phyloP scores from a whole-genome alignment of 305 asterid species.

The Ilex paraguariensis region DNA sequence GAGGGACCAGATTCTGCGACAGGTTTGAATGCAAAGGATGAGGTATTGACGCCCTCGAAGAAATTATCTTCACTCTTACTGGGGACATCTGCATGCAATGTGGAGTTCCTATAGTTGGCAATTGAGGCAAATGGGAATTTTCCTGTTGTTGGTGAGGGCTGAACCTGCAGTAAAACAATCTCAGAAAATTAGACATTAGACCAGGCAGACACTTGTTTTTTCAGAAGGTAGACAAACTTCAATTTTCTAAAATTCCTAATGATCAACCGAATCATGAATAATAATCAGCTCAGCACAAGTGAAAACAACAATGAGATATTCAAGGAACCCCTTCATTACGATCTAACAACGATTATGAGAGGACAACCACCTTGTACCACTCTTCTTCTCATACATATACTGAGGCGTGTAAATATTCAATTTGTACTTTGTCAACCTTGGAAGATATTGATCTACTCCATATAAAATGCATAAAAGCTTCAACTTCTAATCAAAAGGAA shows the following conservation, averaged over 20 bases:
- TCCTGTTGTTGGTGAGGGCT: slow-evolving; percentile 96
- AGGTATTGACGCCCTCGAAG: slow-evolving; percentile 35
- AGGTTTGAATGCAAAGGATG: slow-evolving; percentile 70
- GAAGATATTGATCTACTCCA: too few species aligned
- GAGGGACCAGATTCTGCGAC: slow-evolving; percentile 41
- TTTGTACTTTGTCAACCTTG: too few species aligned
- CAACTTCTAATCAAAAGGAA: too few species aligned
- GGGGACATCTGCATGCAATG: slow-evolving; percentile 25
- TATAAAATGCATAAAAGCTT: too few species aligned
- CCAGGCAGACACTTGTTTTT: slow-evolving; percentile 39
- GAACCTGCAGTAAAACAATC: slow-evolving; percentile 40
- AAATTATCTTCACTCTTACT: slow-evolving; percentile 47
- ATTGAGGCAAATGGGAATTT: slow-evolving; percentile 40
- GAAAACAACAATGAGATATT: too few species aligned
- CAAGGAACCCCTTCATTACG: too few species aligned
- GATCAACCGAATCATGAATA: not conserved
- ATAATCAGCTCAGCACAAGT: too few species aligned
- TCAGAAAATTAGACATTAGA: slow-evolving; percentile 65
- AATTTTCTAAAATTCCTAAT: slow-evolving; percentile 27
- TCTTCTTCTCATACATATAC: too few species aligned
- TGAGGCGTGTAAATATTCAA: too few species aligned
- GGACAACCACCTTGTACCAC: too few species aligned
- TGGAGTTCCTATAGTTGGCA: slow-evolving; percentile 33
- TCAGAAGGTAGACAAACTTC: too few species aligned
- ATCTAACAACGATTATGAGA: too few species aligned